A percentile compares a stretch with the other conserved stretches of the same genome.
Conservation (phyloP, 768 basidiomycete species). For the Boletus rufocinnamomeus region DNA sequence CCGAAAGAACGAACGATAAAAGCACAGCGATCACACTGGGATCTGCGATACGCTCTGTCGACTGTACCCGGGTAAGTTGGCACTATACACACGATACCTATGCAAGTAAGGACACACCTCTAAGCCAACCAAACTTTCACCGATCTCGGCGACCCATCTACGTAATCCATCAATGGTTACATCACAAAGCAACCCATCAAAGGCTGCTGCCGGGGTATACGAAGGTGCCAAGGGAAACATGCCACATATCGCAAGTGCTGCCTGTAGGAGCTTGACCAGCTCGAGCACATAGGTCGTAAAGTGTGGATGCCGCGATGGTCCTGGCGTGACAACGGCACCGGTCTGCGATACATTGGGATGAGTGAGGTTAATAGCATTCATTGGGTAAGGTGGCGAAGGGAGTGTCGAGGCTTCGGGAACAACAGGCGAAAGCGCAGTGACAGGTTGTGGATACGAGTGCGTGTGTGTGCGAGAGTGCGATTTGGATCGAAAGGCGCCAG, state of each 20-base stretch:
- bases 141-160: constrained; percentile 67
- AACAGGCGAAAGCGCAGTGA: constrained; percentile 25
- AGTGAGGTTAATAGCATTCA: constrained; percentile 12
- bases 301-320: constrained; percentile 33
- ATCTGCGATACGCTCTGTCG: constrained; percentile 72
- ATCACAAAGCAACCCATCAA: constrained; percentile 80
- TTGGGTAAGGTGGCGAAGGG: constrained; percentile 25
- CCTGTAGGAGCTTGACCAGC: constrained; percentile 74
- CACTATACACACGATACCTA: constrained; percentile 1
- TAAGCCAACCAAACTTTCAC: constrained; percentile 57
- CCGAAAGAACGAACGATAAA: constrained; percentile 64
- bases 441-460: constrained; percentile 32
- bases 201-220: constrained; percentile 10
- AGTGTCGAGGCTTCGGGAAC: constrained; percentile 28
- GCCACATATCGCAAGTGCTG: constrained; percentile 70
- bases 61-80: constrained; percentile 38
- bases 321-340: constrained; percentile 5
- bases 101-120: constrained; percentile 45
- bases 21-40: constrained; percentile 71
- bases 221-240: constrained; percentile 45
- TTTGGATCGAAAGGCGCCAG: constrained; percentile 29
- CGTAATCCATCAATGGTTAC: constrained; percentile 70
- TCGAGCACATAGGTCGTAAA: constrained; percentile 74
- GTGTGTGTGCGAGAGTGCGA: constrained; percentile 34
- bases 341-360: constrained; percentile 22